Evolutionary conservation across 2,329 filamentous ascomycete species (phyloP).

Genomic region (Phialocephala sp.): DNA sequence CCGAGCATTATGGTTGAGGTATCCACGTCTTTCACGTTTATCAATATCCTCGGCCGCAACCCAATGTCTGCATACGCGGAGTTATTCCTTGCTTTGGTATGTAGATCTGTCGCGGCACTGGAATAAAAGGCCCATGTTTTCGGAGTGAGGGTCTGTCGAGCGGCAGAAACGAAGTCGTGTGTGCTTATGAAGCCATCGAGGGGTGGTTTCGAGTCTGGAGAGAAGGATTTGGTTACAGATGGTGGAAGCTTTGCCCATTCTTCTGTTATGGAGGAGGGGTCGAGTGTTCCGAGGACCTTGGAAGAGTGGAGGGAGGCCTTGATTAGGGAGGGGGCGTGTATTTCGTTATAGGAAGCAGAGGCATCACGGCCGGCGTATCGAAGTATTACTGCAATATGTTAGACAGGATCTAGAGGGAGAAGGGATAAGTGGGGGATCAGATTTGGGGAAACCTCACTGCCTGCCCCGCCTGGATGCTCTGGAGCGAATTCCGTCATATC

Average conservation of each 20-base stretch:
- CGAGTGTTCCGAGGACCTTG: constrained; percentile 56
- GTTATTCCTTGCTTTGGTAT: constrained; percentile 62
- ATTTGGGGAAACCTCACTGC: constrained; percentile 47
- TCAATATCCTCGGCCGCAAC: constrained; percentile 63
- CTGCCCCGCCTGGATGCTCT: constrained; percentile 65
- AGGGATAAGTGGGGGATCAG: constrained; percentile 1
- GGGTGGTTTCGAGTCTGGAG: constrained; percentile 43
- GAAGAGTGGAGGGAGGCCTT: constrained; percentile 48
- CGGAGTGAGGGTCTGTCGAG: constrained; percentile 57
- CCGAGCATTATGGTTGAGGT: constrained; percentile 61
- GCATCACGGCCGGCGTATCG: constrained; percentile 60
- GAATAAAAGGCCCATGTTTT: constrained; percentile 76
- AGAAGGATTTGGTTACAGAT: constrained; percentile 33
- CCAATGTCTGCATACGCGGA: constrained; percentile 60
- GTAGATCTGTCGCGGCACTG: constrained; percentile 72
- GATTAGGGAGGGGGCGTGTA: constrained; percentile 56
- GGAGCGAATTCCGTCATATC: constrained; percentile 70
- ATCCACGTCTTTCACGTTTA: constrained; percentile 59
- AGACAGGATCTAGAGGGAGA: constrained; percentile 3
- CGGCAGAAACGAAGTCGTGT: constrained; percentile 65
- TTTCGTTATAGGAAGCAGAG: constrained; percentile 56
- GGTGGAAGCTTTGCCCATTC: constrained; percentile 52
- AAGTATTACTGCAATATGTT: constrained; percentile 49
- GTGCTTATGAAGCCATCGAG: constrained; percentile 61
- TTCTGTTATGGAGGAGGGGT: constrained; percentile 53